phyloP scores from a whole-genome alignment of 345 rosid genomes.

The Linum lewisii region DNA sequence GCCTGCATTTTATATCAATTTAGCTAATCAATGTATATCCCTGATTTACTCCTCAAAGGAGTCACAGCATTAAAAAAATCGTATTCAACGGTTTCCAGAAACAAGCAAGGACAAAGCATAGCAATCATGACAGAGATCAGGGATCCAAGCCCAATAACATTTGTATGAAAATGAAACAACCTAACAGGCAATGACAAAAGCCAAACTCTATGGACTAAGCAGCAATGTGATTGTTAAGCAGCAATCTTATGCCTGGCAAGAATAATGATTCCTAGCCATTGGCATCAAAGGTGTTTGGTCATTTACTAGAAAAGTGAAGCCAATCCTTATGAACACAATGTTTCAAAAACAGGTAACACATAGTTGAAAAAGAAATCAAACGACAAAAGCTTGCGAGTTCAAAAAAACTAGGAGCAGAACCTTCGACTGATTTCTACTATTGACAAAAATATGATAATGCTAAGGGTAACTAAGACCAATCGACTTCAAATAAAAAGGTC shows the following conservation, averaged over 20 bases:
- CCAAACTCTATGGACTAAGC: too few relatives aligned
- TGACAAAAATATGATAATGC: not conserved
- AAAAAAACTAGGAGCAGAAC: not conserved
- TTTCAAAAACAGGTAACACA: not conserved
- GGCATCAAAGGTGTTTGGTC: too few relatives aligned
- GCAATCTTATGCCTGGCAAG: too few relatives aligned
- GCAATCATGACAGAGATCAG: not conserved
- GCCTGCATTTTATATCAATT: constrained; percentile 41
- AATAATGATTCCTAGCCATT: too few relatives aligned
- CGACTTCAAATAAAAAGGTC: not conserved
- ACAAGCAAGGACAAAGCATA: not conserved
- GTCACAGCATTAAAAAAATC: too few relatives aligned
- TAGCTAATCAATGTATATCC: not conserved
- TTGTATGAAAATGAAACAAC: not conserved
- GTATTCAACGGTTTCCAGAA: not conserved
- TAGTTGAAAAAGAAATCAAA: not conserved
- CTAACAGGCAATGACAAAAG: too few relatives aligned
- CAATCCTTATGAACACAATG: too few relatives aligned
- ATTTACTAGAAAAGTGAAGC: too few relatives aligned
- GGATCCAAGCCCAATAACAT: not conserved
- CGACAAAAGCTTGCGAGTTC: too few relatives aligned
- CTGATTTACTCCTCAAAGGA: too few relatives aligned
- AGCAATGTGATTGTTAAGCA: too few relatives aligned
- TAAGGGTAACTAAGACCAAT: not conserved
- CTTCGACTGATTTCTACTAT: not conserved